Evolutionary conservation across 2,329 filamentous ascomycete species (phyloP), one percentile per base, ranked within the genome.

Genomic region (Aureobasidium musti): DNA sequence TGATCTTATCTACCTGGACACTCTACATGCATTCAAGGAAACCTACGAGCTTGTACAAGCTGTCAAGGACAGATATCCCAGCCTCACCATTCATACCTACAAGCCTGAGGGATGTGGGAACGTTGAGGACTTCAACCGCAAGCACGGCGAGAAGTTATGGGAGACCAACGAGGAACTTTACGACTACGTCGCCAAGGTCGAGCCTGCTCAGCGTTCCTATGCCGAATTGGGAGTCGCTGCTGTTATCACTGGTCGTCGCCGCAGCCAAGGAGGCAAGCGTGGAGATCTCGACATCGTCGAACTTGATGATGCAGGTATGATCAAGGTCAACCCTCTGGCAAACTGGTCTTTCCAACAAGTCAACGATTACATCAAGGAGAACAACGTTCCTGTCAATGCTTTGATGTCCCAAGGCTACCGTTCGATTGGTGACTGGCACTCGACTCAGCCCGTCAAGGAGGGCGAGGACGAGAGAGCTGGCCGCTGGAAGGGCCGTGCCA

Each of bases 401-500:
- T 86, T 99, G 35, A 86, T 99, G 54, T 91, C 97, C 80, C 85
- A 83, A 68, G 95, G 95, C n/a, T 99, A 99, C 85, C 97, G 98
- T 85, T 97, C 92, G 71, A 85, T 99, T 69, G 95, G 95, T 69
- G 95, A 99, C 83, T 98, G 93, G 91, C 95, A 99, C 84, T 97
- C 92, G 60, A 99, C 95, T 4, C 89, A 82, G 70, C 93, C 95
- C 14, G 92, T 98, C 68, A 87, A 84, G 70, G 92, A 94, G 67
- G 91, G 91, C 71, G 95, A 99, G 80, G 95, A 98, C 74, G 95
- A 99, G 86, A 89, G 95, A 61, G 90, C 95, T 10, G 95, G 95
- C 67, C 89, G 95, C 72, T 99, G 95, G 95, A 97, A 97, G 85
- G 95, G 95, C 69, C 90, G 92, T 79, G 82, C 85, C 74, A 99